Evolutionary conservation across 2,329 filamentous ascomycete genomes (phyloP).

Genomic region (Colletotrichum camelliae): DNA sequence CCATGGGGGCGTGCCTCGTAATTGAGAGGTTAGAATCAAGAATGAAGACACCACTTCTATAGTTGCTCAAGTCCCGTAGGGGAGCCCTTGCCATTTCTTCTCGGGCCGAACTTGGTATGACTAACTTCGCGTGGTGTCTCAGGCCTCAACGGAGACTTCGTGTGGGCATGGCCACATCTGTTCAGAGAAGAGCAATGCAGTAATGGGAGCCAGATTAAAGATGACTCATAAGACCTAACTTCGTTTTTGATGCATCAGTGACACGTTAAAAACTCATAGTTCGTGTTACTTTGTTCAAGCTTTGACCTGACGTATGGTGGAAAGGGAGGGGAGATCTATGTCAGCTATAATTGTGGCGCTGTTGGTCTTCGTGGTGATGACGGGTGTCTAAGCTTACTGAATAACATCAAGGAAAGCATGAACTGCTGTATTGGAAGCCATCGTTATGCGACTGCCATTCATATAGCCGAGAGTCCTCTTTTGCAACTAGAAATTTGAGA

Average conservation of each 20-base stretch:
- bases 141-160: background rate
- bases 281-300: background rate
- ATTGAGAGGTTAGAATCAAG: background rate
- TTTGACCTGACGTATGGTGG: background rate
- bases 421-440: background rate
- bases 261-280: background rate
- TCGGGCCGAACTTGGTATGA: background rate
- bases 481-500: too few species aligned
- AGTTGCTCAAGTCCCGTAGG: background rate
- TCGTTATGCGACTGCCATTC: background rate
- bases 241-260: background rate
- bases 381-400: background rate
- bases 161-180: background rate
- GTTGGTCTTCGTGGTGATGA: background rate
- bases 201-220: background rate
- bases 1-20: background rate
- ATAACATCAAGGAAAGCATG: background rate
- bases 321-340: background rate
- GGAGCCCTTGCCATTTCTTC: background rate
- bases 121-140: background rate
- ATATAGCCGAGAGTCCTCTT: background rate
- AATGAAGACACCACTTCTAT: background rate
- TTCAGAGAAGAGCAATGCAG: background rate
- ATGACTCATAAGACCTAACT: background rate
- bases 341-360: background rate